phyloP scores from a whole-genome alignment of 2,329 filamentous ascomycete species.

The Talaromyces sp. region DNA sequence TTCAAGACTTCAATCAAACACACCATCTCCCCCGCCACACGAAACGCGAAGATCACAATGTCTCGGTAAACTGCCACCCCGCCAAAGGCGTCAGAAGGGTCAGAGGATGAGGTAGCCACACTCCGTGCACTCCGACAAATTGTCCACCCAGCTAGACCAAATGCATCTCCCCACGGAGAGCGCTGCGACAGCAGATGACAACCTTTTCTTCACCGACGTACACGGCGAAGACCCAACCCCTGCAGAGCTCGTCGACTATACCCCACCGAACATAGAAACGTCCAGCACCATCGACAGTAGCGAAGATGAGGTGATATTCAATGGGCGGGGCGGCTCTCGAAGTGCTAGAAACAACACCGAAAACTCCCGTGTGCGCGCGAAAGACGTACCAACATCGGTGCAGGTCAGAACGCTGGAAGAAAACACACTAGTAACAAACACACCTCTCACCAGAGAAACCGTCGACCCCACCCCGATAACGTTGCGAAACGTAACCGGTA shows the following conservation, averaged over 20 bases:
- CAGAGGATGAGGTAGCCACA: not conserved
- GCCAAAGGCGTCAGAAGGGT: not conserved
- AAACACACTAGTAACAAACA: not conserved
- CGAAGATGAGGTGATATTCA: slow-evolving; percentile 54
- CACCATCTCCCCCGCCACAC: not conserved
- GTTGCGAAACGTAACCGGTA: not conserved
- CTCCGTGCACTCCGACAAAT: not conserved
- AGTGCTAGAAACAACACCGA: slow-evolving; percentile 15
- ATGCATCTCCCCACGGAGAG: not conserved
- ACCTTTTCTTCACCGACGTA: slow-evolving; percentile 33
- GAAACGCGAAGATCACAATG: not conserved
- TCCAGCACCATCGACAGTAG: slow-evolving; percentile 53
- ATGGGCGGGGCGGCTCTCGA: slow-evolving; percentile 19
- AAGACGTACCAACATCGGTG: not conserved
- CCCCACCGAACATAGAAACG: not conserved
- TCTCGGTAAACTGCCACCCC: not conserved
- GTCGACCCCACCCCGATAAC: not conserved
- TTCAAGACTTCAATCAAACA: not conserved
- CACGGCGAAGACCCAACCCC: slow-evolving; percentile 17
- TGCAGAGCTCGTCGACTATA: not conserved
- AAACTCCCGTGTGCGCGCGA: slow-evolving; percentile 17
- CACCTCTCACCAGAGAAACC: not conserved
- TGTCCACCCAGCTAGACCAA: not conserved
- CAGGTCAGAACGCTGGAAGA: not conserved
- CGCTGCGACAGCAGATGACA: not conserved